Evolutionary conservation across 2,329 filamentous ascomycete genomes (phyloP).

Genomic region (Claviceps citrina): DNA sequence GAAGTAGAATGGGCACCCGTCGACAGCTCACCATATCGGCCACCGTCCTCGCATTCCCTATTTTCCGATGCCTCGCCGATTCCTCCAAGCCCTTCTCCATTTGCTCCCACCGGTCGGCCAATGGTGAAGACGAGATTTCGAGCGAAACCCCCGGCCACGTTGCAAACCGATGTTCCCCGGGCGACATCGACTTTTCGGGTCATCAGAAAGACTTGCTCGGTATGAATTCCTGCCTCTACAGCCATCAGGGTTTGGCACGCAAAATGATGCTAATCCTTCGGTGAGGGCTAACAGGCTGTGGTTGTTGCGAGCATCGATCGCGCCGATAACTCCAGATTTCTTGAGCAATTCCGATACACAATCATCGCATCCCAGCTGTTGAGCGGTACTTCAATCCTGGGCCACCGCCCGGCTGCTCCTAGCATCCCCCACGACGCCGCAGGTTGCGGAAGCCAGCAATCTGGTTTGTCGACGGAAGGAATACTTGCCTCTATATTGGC

Average conservation of each 20-base stretch:
- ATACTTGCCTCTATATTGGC: constrained; percentile 31
- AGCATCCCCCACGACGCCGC: constrained; percentile 8
- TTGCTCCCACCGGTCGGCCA: constrained; percentile 42
- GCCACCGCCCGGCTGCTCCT: constrained; percentile 16
- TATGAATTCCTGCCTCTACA: constrained; percentile 17
- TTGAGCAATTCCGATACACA: constrained; percentile 86
- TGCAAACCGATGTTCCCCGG: constrained; percentile 24
- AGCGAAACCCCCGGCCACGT: constrained; percentile 27
- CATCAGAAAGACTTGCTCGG: constrained; percentile 35
- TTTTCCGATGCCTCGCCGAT: constrained; percentile 24
- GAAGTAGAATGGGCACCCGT: constrained; percentile 31
- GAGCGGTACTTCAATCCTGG: constrained; percentile 46
- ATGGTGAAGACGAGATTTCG: constrained; percentile 39
- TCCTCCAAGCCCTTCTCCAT: constrained; percentile 32
- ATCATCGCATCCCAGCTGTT: constrained; percentile 84
- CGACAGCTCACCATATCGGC: constrained; percentile 20
- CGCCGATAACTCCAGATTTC: constrained; percentile 67
- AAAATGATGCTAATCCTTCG: background rate
- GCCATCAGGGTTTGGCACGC: no score
- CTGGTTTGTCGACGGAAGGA: constrained; percentile 27
- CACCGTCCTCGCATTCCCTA: constrained; percentile 13
- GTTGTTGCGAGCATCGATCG: constrained; percentile 59
- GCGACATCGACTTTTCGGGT: constrained; percentile 25
- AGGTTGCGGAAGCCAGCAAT: constrained; percentile 11
- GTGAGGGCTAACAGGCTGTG: constrained; percentile 34